These are phyloP conservation scores for Baeospora myosura DNA, from an alignment of 1,284 basidiomycete species.

Conservation along the genomic window DNA sequence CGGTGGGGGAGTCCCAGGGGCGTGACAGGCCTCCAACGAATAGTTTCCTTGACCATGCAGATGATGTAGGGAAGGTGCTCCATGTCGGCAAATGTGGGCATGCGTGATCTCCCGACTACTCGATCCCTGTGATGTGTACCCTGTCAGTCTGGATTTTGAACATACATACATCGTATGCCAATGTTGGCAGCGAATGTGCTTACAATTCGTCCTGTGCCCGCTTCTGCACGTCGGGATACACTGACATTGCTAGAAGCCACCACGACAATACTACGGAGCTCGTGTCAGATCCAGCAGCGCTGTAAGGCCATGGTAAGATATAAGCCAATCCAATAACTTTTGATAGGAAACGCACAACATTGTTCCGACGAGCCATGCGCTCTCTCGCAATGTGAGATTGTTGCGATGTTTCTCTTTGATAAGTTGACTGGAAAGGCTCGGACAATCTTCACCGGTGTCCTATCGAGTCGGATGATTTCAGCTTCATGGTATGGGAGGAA, in stretches of 20 bases:
- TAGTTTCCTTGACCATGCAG: constrained; percentile 23
- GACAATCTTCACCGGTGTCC: constrained; percentile 13
- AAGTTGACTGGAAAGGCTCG: constrained; percentile 11
- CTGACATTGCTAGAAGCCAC: constrained; percentile 24
- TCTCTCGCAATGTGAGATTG: constrained; percentile 12
- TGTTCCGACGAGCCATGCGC: constrained; percentile 15
- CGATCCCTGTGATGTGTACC: background rate
- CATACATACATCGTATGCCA: background rate
- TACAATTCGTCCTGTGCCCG: constrained; percentile 25
- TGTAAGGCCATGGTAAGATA: background rate
- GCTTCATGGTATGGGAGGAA: background rate
- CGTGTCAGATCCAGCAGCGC: constrained; percentile 17
- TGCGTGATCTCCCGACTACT: constrained; percentile 21
- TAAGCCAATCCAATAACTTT: background rate
- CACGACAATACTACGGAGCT: constrained; percentile 15
- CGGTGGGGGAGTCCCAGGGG: constrained; percentile 18
- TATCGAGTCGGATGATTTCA: constrained; percentile 1
- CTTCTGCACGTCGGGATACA: constrained; percentile 21
- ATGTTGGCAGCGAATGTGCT: too few relatives aligned
- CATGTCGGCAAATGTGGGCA: constrained; percentile 25
- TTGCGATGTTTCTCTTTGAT: constrained; percentile 11
- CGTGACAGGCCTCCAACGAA: constrained; percentile 22
- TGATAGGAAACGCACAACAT: constrained; percentile 12
- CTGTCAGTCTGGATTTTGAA: background rate
- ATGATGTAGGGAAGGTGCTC: constrained; percentile 22